These are phyloP conservation scores for Candida montana DNA, from an alignment of 805 yeast species.

Conservation along the genomic window DNA sequence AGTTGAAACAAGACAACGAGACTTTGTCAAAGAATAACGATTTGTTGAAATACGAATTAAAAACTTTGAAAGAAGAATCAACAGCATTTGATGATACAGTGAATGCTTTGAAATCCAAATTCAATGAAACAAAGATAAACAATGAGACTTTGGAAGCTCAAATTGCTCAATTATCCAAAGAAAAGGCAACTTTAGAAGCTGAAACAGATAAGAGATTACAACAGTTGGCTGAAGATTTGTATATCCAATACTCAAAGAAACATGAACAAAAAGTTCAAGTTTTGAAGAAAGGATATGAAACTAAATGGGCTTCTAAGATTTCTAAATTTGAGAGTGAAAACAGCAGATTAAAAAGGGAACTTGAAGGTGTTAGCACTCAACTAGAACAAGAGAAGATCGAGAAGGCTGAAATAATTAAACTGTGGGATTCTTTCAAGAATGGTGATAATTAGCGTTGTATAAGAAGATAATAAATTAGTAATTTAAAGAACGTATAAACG, in stretches of 20 bases:
- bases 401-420: conserved; percentile 49
- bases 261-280: conserved; percentile 68
- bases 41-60: conserved; percentile 22
- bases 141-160: conserved; percentile 22
- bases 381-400: conserved; percentile 49
- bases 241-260: conserved; percentile 68
- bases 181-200: conserved; percentile 35
- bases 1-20: conserved; percentile 25
- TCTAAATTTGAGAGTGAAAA: conserved; percentile 38
- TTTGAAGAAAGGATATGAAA: conserved; percentile 53
- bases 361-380: conserved; percentile 45
- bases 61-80: conserved; percentile 21
- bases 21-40: conserved; percentile 19
- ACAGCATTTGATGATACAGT: conserved; percentile 22
- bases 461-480: no score
- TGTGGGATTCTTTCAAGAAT: conserved; percentile 35
- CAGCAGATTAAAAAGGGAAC: conserved; percentile 42
- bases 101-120: conserved; percentile 15
- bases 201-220: conserved; percentile 52
- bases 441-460: neutral
- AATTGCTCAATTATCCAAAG: conserved; percentile 28
- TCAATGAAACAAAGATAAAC: conserved; percentile 18
- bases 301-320: conserved; percentile 43
- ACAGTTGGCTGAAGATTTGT: conserved; percentile 62
- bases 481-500: no score